These are phyloP conservation scores for Penicillium turbatum DNA, from an alignment of 495 filamentous ascomycete genomes.

Conservation along the genomic window DNA sequence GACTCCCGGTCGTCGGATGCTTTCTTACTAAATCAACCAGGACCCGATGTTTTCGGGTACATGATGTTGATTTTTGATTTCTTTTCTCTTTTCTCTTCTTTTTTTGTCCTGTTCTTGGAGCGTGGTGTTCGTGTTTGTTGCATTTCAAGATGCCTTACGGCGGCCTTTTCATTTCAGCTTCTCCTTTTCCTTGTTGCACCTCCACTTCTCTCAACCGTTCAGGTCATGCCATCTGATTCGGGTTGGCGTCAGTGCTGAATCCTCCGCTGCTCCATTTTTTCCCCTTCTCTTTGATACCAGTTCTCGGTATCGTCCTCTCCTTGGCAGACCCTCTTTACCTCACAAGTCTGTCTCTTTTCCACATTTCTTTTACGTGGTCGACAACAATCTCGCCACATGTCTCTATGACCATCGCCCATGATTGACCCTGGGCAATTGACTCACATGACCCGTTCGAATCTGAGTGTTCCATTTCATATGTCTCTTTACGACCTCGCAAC, in stretches of 20 bases:
- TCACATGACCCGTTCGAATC: conserved; percentile 15
- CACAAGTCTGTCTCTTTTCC: conserved; percentile 2
- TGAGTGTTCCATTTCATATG: conserved; percentile 30
- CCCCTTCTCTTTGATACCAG: conserved; percentile 14
- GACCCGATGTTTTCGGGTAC: neutral
- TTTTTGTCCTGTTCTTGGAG: conserved; percentile 24
- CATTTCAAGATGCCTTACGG: conserved; percentile 6
- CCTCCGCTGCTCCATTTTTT: neutral
- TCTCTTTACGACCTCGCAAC: conserved; percentile 23
- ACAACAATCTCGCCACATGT: neutral
- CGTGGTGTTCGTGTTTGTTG: conserved; percentile 21
- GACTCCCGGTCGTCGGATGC: conserved; percentile 62
- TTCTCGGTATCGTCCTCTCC: conserved; percentile 24
- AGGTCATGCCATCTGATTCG: neutral
- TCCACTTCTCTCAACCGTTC: conserved; percentile 5
- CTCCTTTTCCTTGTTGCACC: conserved; percentile 7
- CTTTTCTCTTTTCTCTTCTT: conserved; percentile 5
- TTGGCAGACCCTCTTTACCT: conserved; percentile 1
- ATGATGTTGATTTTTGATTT: conserved; percentile 7
- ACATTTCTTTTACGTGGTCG: conserved; percentile 17
- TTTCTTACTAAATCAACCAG: conserved; percentile 52
- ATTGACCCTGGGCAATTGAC: conserved; percentile 11
- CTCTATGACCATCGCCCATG: conserved; percentile 15
- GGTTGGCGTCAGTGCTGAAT: conserved; percentile 2
- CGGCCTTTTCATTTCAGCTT: conserved; percentile 12